Base-by-base conservation (phyloP, 139 green algal genomes). In the Chlorokybus atmophyticus region DNA sequence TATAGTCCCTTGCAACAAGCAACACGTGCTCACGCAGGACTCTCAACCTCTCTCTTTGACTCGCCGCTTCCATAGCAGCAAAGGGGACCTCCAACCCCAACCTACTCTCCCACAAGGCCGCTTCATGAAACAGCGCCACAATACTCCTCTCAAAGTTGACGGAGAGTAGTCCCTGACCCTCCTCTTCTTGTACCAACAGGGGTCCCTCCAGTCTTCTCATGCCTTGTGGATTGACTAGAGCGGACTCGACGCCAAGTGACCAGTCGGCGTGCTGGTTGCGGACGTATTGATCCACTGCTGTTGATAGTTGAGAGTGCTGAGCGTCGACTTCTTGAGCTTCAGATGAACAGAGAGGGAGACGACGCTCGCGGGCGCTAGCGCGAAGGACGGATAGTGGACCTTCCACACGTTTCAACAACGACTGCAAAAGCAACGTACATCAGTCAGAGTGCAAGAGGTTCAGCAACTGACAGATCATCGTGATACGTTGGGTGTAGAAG, bases 81-180 rank as follows among this genome's bases (percentile, higher is more conserved):
- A 86, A 85, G 1, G 84, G 84, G 50, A 88, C 78, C 7, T 76
- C 55, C 74, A 87, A 73, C 29, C 79, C 72, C 78, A 93, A 65
- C 19, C 84, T n/a, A n/a, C n/a, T n/a, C n/a, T n/a, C n/a, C n/a
- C n/a, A n/a, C n/a, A n/a, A n/a, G n/a, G n/a, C n/a, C n/a, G n/a
- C 51, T 26, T 58, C 51, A 51, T 50, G 66, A 55, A 77, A 73
- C 65, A 87, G 79, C 19, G 55, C 64, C 40, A 85, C 71, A 58
- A 92, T 62, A 52, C 80, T 57, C 32, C 76, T 76, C 69, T 89
- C 69, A 58, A 93, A 88, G 68, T 90, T 90, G 55, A 89, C 75
- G 4, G 62, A 68, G 55, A 93, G 61, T 25, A 85, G 57, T 26
- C 82, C 82, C 32, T 73, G 42, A n/a, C 64, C 55, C 32, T 58